These are phyloP conservation scores for Prunus davidiana DNA, from an alignment of 306 rosid genomes.

Conservation along the genomic window DNA sequence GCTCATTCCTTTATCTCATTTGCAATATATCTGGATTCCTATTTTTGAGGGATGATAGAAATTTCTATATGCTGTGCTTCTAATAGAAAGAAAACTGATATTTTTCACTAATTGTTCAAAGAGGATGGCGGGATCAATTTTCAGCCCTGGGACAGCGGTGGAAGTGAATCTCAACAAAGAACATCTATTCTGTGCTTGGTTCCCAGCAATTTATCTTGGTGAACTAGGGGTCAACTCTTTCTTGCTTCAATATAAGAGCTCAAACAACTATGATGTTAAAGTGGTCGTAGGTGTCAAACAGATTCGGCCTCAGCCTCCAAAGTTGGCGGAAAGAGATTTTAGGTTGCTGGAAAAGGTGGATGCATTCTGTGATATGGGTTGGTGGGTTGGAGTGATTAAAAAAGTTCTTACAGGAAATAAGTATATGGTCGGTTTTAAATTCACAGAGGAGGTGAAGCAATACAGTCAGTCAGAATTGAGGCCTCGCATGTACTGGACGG, in stretches of 20 bases:
- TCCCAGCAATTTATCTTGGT: constrained; percentile 19
- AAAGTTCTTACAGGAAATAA: neutral
- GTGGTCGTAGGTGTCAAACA: neutral
- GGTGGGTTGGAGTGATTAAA: constrained; percentile 19
- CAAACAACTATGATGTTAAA: neutral
- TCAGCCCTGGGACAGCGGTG: neutral
- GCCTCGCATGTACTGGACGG: constrained; percentile 8
- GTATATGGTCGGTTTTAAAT: neutral
- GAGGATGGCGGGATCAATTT: neutral
- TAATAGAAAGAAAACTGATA: neutral
- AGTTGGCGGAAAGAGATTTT: neutral
- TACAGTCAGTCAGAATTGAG: constrained; percentile 9
- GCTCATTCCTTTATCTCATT: neutral
- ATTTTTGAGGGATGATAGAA: neutral
- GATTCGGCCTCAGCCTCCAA: constrained; percentile 21
- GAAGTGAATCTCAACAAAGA: constrained; percentile 8
- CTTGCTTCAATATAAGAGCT: constrained; percentile 7
- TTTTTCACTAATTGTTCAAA: neutral
- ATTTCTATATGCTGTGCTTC: neutral
- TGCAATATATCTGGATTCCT: neutral
- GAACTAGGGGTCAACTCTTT: constrained; percentile 1
- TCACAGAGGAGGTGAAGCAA: neutral
- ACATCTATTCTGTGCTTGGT: neutral
- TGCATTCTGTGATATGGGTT: constrained; percentile 3
- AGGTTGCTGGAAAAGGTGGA: constrained; percentile 4